A percentile compares a stretch with the other conserved stretches of the same genome.
phyloP scores from a whole-genome alignment of 805 yeast species.

The Metschnikowia similis region DNA sequence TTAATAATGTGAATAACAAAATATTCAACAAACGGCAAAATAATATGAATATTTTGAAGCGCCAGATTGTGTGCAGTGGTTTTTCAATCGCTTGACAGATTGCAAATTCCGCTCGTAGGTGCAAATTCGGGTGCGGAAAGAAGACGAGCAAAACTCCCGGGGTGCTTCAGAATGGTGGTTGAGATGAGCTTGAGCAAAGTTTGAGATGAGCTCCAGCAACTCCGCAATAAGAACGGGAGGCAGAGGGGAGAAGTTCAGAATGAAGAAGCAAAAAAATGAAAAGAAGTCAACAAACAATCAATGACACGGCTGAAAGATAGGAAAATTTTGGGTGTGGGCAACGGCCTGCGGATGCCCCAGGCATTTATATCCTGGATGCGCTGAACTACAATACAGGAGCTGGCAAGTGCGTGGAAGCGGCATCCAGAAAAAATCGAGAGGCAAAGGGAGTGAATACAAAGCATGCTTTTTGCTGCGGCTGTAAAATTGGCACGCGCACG shows the following conservation, averaged over 20 bases:
- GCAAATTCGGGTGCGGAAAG: conserved; percentile 1
- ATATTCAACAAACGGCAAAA: too few relatives aligned
- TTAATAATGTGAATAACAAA: too few relatives aligned
- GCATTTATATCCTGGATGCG: background rate
- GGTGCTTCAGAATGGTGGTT: background rate
- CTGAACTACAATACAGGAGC: conserved; percentile 3
- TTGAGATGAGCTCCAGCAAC: background rate
- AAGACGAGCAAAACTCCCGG: background rate
- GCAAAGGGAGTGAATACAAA: background rate
- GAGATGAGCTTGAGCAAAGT: background rate
- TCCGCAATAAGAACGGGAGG: background rate
- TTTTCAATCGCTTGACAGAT: too few relatives aligned
- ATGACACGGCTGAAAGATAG: background rate
- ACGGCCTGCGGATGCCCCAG: conserved; percentile 2
- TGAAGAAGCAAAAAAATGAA: background rate
- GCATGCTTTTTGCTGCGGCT: background rate
- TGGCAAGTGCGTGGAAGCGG: conserved; percentile 3
- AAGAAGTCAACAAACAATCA: background rate
- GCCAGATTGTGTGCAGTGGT: background rate
- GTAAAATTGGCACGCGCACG: background rate
- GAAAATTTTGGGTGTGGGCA: background rate
- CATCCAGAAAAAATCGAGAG: background rate
- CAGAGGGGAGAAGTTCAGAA: background rate
- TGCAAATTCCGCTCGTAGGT: background rate
- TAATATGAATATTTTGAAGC: background rate